Evolutionary conservation across 768 basidiomycete genomes (phyloP), one percentile per base, ranked within the genome.

Genomic region (Hirschioporus abietinus): DNA sequence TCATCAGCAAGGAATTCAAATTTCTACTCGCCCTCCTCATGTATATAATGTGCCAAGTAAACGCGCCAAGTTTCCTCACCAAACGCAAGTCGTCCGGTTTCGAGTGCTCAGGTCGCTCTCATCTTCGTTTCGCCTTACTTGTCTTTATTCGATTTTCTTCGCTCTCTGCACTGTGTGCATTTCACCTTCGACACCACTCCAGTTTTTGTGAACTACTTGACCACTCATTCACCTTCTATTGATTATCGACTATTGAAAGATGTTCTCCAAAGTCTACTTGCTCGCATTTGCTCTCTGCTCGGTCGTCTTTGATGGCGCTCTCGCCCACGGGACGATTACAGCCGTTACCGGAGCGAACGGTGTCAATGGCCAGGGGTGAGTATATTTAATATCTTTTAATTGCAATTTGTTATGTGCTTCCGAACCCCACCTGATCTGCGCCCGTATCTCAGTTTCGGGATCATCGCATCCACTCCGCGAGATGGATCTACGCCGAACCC

Each of bases 321-420:
- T 57, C 57, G 67, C 66, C 23, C 68, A 70, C 64, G 69, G 69
- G n/a, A 67, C 68, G 10, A 68, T 70, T 26, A 68, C 68, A 10
- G 57, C 27, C n/a, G 68, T 70, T 34, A 63, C 27, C 17, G 69
- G 69, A 25, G 68, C 69, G 52, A 70, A 70, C 58, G 69, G 69
- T 35, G 61, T 70, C 23, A 58, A 61, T 25, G 65, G 59, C 6
- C 63, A 60, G 17, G 69, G 59, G 65, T 66, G 8, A 65, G 65
- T 15, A 15, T 34, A n/a, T n/a, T n/a, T n/a, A n/a, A n/a, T n/a
- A n/a, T 34, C 3, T 15, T 34, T 61, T 15, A 25, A 6, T 52
- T 52, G 12, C 42, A 52, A 52, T 52, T 52, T 52, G 15, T 20
- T 15, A 52, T 52, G 4, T 20, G 42, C 12, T 30, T 30, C 30